Base-by-base conservation (phyloP, 257 asterid genomes). In the Penstemon newberryi region DNA sequence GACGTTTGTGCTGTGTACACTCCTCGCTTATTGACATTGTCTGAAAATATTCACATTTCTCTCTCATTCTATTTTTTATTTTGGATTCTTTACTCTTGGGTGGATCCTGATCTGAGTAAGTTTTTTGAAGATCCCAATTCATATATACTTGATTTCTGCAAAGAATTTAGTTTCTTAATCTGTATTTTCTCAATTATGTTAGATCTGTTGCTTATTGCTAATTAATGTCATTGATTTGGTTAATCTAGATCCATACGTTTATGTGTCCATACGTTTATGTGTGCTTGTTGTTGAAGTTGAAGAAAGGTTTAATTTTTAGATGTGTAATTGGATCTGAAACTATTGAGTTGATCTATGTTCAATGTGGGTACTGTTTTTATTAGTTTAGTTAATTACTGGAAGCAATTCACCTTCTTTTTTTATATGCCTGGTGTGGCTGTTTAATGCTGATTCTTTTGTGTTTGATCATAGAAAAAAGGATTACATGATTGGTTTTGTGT, bases 51-150 rank as follows among this genome's bases (percentile, higher is more conserved):
- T n/a, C 41, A 12, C 11, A 11, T 47, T 19, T 59, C 57, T 57
- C 57, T 44, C 60, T 3, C 8, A 69, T 19, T 45, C 49, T 18
- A 39, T 45, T 49, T 38, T 6, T 42, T 66, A 56, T 36, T 75
- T 52, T 10, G 18, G 37, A 4, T 56, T 66, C 51, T 12, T 61
- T 50, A 74, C 74, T 68, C 60, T 62, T 67, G 12, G 76, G 70
- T 55, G 69, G 73, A 72, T 62, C 71, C 66, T 74, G 64, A 74
- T 80, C 74, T 70, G 69, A 42, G 86, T 78, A 74, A 81, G 81
- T 63, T 73, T 65, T 49, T 15, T 36, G 13, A 12, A 15, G 59
- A 25, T 65, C 67, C 38, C 44, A 5, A 44, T 47, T 52, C 58
- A 8, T 37, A 37, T 19, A 3, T 56, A 39, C 49, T 60, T 61